These are phyloP conservation scores for Domatiomyces catenatus DNA, from an alignment of 2,329 filamentous ascomycete genomes.

Conservation along the genomic window DNA sequence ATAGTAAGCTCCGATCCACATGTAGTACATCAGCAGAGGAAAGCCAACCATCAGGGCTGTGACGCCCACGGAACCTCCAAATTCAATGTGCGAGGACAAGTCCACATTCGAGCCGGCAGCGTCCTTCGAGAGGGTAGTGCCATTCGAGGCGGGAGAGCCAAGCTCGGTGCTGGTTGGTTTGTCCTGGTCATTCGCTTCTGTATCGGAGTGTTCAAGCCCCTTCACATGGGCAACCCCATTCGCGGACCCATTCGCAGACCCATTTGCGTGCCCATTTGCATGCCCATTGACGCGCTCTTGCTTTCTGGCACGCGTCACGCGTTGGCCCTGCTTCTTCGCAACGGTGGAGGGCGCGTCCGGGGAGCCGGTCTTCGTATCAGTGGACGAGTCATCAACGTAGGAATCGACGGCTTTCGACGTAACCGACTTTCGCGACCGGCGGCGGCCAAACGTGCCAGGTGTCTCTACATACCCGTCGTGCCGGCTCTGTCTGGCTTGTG, in stretches of 20 bases:
- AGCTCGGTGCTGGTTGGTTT: constrained; percentile 2
- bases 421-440: constrained; percentile 11
- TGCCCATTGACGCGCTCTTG: constrained; percentile 3
- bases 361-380: constrained; percentile 3
- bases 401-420: constrained; percentile 7
- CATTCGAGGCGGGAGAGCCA: constrained; percentile 11
- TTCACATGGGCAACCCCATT: constrained; percentile 8
- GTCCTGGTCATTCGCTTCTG: constrained; percentile 10
- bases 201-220: constrained; percentile 12
- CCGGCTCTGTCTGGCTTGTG: constrained; percentile 32
- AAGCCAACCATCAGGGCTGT: constrained; percentile 79
- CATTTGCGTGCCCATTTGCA: constrained; percentile 5
- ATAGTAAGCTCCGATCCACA: constrained; percentile 93
- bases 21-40: constrained; percentile 94
- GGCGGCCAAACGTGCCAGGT: constrained; percentile 22
- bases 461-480: constrained; percentile 39
- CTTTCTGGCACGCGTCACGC: neutral
- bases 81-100: constrained; percentile 50
- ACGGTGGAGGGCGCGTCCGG: neutral
- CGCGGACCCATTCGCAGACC: constrained; percentile 5
- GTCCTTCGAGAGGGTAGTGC: constrained; percentile 28
- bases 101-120: constrained; percentile 30
- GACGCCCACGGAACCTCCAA: constrained; percentile 73
- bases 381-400: constrained; percentile 8
- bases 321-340: constrained; percentile 1